Base-by-base conservation (phyloP, 345 rosid genomes). In the Acer yangbiense region DNA sequence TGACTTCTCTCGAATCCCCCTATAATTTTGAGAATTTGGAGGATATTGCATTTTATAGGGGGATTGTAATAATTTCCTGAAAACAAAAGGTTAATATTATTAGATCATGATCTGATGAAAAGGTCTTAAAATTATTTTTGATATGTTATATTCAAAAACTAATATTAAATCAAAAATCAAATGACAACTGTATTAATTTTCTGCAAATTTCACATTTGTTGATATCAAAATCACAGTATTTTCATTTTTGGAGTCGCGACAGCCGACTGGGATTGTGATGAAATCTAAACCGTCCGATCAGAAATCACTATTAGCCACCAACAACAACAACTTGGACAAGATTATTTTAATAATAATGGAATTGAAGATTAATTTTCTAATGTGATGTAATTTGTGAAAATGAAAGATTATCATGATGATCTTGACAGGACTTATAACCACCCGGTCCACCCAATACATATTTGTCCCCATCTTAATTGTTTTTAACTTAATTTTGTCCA, bases 401-500 rank as follows among this genome's bases (percentile, higher is more conserved):
- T 43, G 76, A 61, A 69, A 25, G n/a, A 16, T 50, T 2, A 50
- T 13, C 4, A 27, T 46, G 50, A 46, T 62, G 57, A 73, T 74
- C 69, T 44, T 74, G 77, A 74, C 69, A 63, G 46, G 69, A 74
- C 61, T 74, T 74, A 16, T 48, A 74, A 74, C 77, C 61, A 74
- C 77, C 61, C 68, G 27, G 18, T 46, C 77, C 61, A 74, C 77
- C 61, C 68, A 46, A 27, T 27, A 25, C 27, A 74, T 43, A 65
- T 35, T 6, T 72, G 65, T 57, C 65, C 29, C 58, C 17, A 8
- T 17, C 17, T 20, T 55, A n/a, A 32, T 55, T 48, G 27, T 18
- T 63, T n/a, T n/a, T 62, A 3, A 17, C 64, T 50, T 16, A 17
- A 14, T 50, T 50, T 11, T 50, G 55, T 43, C 7, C 55, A 50